Evolutionary conservation across 176 grass and related monocot species (phyloP), one percentile per base, ranked within the genome.

Genomic region (Phyllostachys edulis): DNA sequence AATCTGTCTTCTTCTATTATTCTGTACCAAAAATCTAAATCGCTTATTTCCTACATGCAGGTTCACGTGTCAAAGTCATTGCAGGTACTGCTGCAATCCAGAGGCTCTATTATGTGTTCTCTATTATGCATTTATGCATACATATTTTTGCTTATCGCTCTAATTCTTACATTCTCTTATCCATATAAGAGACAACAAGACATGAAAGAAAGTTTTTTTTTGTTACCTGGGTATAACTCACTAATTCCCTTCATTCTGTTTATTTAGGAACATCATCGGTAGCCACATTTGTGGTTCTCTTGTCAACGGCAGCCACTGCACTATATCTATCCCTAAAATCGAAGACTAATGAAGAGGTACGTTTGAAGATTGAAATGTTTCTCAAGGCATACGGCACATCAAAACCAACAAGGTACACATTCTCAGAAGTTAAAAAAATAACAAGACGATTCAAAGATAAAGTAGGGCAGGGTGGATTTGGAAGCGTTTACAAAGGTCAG

Each of bases 51-150:
- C 61, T 79, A 13, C 26, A 79, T 66, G 77, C 77, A 79, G 61
- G 77, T 79, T 65, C 77, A 36, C 41, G 17, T 13, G 26, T 79
- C 60, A 66, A 50, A 79, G 26, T 79, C 42, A 79, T 79, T 79
- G 60, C 77, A 79, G 77, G 61, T 79, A 79, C 9, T 62, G 9
- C 59, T 13, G 23, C 59, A 62, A 62, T 23, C 3, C 13, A 62
- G 10, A 62, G 57, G 57, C n/a, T 60, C 57, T 24, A 60, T 60
- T 21, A 60, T 60, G 57, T 24, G 18, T 23, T 60, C 40, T 41
- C 40, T 41, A 41, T 41, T 41, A 41, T 41, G 40, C 40, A 41
- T 41, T 10, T 78, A 63, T 0, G 2, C 56, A 46, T 46, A 63
- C n/a, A 63, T 78, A 0, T 12, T 63, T 20, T 78, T 78, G 4